phyloP scores from a whole-genome alignment of 805 yeast genomes.

The Nakazawaea ishiwadae region DNA sequence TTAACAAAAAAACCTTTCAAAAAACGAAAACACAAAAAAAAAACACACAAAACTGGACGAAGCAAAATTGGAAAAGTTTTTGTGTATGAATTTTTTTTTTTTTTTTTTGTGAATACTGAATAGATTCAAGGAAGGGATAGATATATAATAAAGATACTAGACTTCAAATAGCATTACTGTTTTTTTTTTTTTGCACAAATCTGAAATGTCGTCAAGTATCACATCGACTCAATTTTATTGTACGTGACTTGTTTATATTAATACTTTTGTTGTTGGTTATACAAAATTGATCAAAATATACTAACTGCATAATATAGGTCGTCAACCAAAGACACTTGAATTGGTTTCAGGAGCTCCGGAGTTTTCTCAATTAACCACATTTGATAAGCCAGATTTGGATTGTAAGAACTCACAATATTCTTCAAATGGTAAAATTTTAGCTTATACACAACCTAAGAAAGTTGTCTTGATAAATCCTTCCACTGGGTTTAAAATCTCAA shows the following conservation, averaged over 20 bases:
- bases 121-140: too few species aligned
- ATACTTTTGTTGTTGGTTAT: background rate
- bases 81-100: too few species aligned
- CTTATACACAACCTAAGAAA: constrained; percentile 62
- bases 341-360: constrained; percentile 43
- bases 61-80: too few species aligned
- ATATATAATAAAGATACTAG: too few species aligned
- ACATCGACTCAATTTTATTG: constrained; percentile 15
- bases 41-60: too few species aligned
- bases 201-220: background rate
- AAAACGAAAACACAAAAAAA: too few species aligned
- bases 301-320: constrained; percentile 33
- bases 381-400: constrained; percentile 32
- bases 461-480: constrained; percentile 58
- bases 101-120: too few species aligned
- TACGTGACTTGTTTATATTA: constrained; percentile 3
- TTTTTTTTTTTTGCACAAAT: too few species aligned
- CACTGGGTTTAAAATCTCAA: constrained; percentile 40
- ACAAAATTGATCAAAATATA: background rate
- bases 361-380: constrained; percentile 25
- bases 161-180: too few species aligned
- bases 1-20: too few species aligned
- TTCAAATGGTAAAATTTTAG: constrained; percentile 62
- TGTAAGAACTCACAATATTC: constrained; percentile 66
- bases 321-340: constrained; percentile 54